Evolutionary conservation across 257 asterid species (phyloP).

Genomic region (Asclepias syriaca): DNA sequence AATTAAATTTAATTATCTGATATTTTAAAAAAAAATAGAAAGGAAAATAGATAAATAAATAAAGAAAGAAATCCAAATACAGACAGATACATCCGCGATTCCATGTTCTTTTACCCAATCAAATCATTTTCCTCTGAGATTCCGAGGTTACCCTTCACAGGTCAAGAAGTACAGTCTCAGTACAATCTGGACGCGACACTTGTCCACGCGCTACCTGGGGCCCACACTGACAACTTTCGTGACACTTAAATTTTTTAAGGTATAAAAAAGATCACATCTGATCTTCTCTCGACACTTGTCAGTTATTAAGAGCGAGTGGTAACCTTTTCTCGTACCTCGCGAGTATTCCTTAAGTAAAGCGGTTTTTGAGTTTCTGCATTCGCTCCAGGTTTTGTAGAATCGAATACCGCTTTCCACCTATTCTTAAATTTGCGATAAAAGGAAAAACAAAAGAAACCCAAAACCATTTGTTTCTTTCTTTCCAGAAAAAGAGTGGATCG

Average conservation of each 20-base stretch:
- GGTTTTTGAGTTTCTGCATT: neutral
- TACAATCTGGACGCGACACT: neutral
- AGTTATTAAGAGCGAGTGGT: neutral
- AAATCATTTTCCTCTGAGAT: constrained; percentile 22
- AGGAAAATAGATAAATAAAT: no score
- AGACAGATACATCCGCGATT: neutral
- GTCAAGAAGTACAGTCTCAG: neutral
- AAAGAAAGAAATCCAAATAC: no score
- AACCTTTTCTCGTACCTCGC: neutral
- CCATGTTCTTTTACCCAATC: neutral
- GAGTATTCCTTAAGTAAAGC: neutral
- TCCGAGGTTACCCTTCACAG: constrained; percentile 39
- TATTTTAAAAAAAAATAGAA: no score
- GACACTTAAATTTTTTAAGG: neutral
- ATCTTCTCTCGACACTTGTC: constrained; percentile 14
- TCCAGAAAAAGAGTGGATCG: constrained; percentile 8
- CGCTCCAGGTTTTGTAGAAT: neutral
- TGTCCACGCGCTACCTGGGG: neutral
- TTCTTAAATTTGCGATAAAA: neutral
- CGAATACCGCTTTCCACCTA: neutral
- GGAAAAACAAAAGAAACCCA: neutral
- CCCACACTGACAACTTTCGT: neutral
- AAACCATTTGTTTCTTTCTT: constrained; percentile 7
- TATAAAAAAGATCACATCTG: neutral
- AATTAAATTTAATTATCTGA: no score